Evolutionary conservation across 176 grass and related monocot species (phyloP), one percentile per base, ranked within the genome.

Genomic region (Panicum miliaceum): DNA sequence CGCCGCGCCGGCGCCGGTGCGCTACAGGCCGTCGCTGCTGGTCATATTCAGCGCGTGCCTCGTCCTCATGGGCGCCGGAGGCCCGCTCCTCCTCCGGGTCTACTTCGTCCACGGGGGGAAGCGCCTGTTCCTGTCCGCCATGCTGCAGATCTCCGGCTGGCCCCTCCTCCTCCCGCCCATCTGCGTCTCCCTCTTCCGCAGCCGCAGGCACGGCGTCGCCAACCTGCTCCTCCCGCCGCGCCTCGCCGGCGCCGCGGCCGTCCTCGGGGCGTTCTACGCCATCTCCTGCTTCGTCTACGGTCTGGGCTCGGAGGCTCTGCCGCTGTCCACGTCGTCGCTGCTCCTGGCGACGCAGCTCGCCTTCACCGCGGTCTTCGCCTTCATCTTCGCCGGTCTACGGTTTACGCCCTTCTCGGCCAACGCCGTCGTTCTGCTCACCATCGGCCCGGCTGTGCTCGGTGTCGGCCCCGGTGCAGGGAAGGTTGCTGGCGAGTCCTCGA

Each of bases 311-410:
- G 79, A 89, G 68, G 89, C 62, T 27, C 89, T 97, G 34, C 94
- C 91, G 6, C 89, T 97, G 14, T 88, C 94, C 58, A 90, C 94
- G n/a, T 94, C 91, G 32, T 91, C 94, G 5, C 94, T 94, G 26
- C 87, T 97, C n/a, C 75, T 68, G 15, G 82, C 94, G 18, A 92
- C 91, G 68, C 94, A 97, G 84, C 91, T 97, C 10, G 91, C 85
- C 18, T 97, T 97, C 87, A 97, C 79, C 8, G 91, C 94, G 3
- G 26, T 97, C 5, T 97, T 88, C 71, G 89, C 94, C 4, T 90
- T 94, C 89, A 3, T 90, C 11, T 29, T 97, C 64, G 91, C 80
- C 41, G 77, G 87, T 6, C 82, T 94, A 75, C 78, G 85, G 10
- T 90, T 97, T 76, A 97, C 89, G 0, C 79, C 94, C 0, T 97